Base-by-base conservation (phyloP, 2,329 filamentous ascomycete species). In the Chaetomium globosum region DNA sequence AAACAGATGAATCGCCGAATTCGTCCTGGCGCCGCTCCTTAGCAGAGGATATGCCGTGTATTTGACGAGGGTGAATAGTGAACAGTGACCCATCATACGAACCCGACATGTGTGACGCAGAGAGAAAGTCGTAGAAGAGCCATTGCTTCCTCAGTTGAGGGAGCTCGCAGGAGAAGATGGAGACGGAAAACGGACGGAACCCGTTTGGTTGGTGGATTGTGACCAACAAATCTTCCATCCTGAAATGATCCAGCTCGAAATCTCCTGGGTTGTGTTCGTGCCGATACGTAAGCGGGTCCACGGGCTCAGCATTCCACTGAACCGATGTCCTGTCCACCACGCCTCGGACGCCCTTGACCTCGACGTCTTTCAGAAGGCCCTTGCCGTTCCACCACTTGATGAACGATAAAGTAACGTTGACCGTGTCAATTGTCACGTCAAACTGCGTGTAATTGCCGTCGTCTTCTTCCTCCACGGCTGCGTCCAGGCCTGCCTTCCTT, bases 351-450 rank as follows among this genome's bases (percentile, higher is more conserved):
- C 95, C 95, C 74, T 93, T 95, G 60, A 99, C 89, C 74, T 97
- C 93, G 51, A 99, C 95, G 74, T 98, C 92, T 71, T 91, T 89
- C 9, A 99, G 81, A 6, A 96, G 83, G 0, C 95, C 95, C 76
- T 94, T 97, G 26, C 95, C 94, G 72, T 97, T 98, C 87, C 96
- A 96, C 95, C 95, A 99, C 75, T 97, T 98, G n/a, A 93, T 84
- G 72, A 99, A 98, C 0, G 95, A 99, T 30, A 99, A 77, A 0
- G 94, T 98, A 51, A 99, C 94, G 73, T 99, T 97, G 67, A 99
- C 92, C 0, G 92, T 96, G 68, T 95, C 92, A 65, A 99, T 92
- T 0, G 93, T 97, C 19, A 99, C 82, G 74, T 99, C 95, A 72
- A 97, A 99, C 71, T 99, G 95, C 0, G 93, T 97, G 76, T 98